Evolutionary conservation across 2,329 filamentous ascomycete genomes (phyloP), one percentile per base, ranked within the genome.

Genomic region (Thelonectria rubi): DNA sequence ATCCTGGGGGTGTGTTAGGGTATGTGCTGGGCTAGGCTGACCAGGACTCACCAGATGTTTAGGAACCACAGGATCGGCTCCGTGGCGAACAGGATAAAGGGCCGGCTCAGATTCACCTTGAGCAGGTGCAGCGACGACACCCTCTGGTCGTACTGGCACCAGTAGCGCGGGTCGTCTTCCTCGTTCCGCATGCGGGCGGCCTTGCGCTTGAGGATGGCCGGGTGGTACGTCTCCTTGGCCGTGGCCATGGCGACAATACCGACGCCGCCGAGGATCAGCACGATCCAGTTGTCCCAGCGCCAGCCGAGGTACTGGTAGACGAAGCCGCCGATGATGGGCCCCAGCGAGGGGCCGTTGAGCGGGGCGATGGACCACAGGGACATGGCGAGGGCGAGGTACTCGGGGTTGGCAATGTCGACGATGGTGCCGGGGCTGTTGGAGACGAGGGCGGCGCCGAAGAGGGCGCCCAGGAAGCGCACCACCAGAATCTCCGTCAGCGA

Each of bases 211-310:
- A 95, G 79, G 21, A 95, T 83, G 0, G 82, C 82, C 1, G 92
- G 92, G 1, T 87, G 85, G 69, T 96, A 96, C 0, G 92, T 94
- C 77, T 97, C 93, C 63, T 85, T 85, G 49, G 91, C 81, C 1
- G 85, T 80, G 2, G 81, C 72, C 67, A 92, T 84, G 65, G 89
- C 77, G 18, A 84, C 63, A 58, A 88, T 84, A 0, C 86, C 87
- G 0, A 84, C 81, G 1, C 86, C 91, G 0, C 86, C 85, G 10
- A 92, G 82, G 53, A 96, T 94, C 70, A 94, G 78, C 9, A 89
- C 85, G 18, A 95, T 82, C 91, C 92, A 97, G 72, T 91, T 91
- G 39, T 89, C 90, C 92, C 93, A 97, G 30, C 93, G 81, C 94
- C 94, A 97, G 11, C 92, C 93, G 2, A 95, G 80, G 65, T 90